These are phyloP conservation scores for Cymodocea nodosa DNA, from an alignment of 116 monocot genomes.

Conservation along the genomic window DNA sequence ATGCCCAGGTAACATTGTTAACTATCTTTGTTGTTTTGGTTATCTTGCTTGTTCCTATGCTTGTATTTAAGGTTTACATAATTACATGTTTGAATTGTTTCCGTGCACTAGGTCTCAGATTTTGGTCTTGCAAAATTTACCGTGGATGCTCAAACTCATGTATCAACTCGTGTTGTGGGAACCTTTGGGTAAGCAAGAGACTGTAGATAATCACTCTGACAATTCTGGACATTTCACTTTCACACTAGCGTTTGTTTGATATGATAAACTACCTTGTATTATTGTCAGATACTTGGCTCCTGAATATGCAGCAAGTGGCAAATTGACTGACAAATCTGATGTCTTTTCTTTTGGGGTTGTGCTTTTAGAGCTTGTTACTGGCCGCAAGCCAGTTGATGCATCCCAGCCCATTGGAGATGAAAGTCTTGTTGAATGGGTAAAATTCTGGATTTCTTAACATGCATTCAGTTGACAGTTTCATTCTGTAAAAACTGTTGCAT, in stretches of 20 bases:
- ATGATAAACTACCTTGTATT: background rate
- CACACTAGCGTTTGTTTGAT: background rate
- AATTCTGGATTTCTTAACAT: background rate
- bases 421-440: constrained; percentile 99
- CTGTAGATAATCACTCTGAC: background rate
- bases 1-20: constrained; percentile 48
- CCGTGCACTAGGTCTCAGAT: constrained; percentile 64
- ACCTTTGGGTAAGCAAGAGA: constrained; percentile 76
- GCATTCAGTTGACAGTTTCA: background rate
- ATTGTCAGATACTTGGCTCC: constrained; percentile 80
- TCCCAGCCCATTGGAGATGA: constrained; percentile 85
- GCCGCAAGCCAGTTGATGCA: constrained; percentile 80
- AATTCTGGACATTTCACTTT: background rate
- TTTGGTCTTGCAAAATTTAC: constrained; percentile 94
- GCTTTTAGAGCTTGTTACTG: constrained; percentile 88
- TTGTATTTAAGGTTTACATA: too few relatives aligned
- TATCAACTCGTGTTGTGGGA: constrained; percentile 94
- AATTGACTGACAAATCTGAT: constrained; percentile 88
- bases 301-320: constrained; percentile 92
- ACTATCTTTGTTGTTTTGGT: background rate
- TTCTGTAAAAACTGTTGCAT: background rate
- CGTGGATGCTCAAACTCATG: constrained; percentile 71
- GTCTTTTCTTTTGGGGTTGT: constrained; percentile 96
- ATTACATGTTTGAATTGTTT: background rate
- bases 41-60: background rate